Evolutionary conservation across 2,329 filamentous ascomycete genomes (phyloP).

Genomic region (Aureobasidium sp.): DNA sequence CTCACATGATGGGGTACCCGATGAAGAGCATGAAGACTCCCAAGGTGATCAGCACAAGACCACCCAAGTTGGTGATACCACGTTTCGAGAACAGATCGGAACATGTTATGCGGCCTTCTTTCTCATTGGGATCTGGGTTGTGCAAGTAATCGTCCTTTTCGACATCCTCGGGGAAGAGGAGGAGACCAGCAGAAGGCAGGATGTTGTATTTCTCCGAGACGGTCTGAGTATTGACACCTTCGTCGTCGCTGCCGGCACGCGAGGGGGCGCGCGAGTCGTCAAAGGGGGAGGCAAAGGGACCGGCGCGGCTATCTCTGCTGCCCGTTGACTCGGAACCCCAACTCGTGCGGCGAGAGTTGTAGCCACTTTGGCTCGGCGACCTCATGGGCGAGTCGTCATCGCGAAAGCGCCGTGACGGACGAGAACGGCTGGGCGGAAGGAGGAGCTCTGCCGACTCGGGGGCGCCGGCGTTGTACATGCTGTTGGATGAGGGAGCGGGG

Average conservation of each 20-base stretch:
- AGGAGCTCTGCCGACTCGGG: slow-evolving; percentile 45
- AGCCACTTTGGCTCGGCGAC: slow-evolving; percentile 44
- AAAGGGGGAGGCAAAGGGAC: slow-evolving; percentile 48
- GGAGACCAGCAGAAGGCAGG: slow-evolving; percentile 56
- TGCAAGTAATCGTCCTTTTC: slow-evolving; percentile 68
- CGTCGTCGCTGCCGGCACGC: slow-evolving; percentile 56
- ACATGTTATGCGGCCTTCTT: slow-evolving; percentile 46
- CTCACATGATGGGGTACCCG: slow-evolving; percentile 61
- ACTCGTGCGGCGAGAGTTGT: slow-evolving; percentile 57
- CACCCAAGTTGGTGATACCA: slow-evolving; percentile 59
- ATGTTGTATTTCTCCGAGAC: slow-evolving; percentile 70
- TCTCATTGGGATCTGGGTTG: slow-evolving; percentile 61
- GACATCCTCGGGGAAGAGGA: slow-evolving; percentile 64
- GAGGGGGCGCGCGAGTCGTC: slow-evolving; percentile 55
- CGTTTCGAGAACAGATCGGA: slow-evolving; percentile 60
- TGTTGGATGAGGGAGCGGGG: slow-evolving; percentile 22
- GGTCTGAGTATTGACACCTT: slow-evolving; percentile 62
- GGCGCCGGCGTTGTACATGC: slow-evolving; percentile 31
- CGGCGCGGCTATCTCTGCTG: slow-evolving; percentile 47
- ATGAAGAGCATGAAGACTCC: slow-evolving; percentile 61
- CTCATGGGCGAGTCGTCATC: slow-evolving; percentile 45
- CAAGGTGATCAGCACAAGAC: slow-evolving; percentile 51
- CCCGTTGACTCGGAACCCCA: slow-evolving; percentile 54
- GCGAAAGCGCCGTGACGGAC: slow-evolving; percentile 40
- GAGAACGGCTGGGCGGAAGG: slow-evolving; percentile 43